Percentiles rank a stretch among this genome's conserved stretches.
These are phyloP conservation scores for Aspergillus fructus DNA, from an alignment of 2,329 filamentous ascomycete genomes.

Conservation along the genomic window DNA sequence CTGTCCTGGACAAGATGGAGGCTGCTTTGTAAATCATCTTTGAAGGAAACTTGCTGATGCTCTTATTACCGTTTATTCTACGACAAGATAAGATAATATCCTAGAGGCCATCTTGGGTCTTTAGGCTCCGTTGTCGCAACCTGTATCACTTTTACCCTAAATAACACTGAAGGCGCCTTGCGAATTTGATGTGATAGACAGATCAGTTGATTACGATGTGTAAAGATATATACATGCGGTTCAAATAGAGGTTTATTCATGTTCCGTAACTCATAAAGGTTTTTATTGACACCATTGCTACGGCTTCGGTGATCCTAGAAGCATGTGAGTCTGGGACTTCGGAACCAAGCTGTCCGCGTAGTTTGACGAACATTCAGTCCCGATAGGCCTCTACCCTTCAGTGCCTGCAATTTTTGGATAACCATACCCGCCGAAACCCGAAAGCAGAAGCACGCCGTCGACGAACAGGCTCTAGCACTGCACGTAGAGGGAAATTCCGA, in stretches of 20 bases:
- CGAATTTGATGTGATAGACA: slow-evolving; percentile 16
- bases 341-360: not conserved
- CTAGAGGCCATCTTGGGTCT: slow-evolving; percentile 14
- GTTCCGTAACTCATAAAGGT: not conserved
- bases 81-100: slow-evolving; percentile 20
- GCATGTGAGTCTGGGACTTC: not conserved
- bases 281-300: not conserved
- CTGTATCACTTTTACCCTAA: slow-evolving; percentile 31
- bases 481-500: not conserved
- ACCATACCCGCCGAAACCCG: not conserved
- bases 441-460: not conserved
- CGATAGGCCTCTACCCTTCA: not conserved
- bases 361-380: not conserved
- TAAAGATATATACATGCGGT: slow-evolving; percentile 18
- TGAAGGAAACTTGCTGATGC: not conserved
- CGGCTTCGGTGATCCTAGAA: not conserved
- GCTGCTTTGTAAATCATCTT: slow-evolving; percentile 53
- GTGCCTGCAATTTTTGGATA: not conserved
- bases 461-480: not conserved
- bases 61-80: slow-evolving; percentile 23
- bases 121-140: slow-evolving; percentile 20
- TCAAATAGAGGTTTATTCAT: slow-evolving; percentile 11
- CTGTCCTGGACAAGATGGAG: slow-evolving; percentile 96
- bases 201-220: slow-evolving; percentile 13
- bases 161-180: slow-evolving; percentile 24